A percentile compares a stretch with the other conserved stretches of the same genome.
These are phyloP conservation scores for Tolypocladium cylindrosporum DNA, from an alignment of 2,329 filamentous ascomycete species.

Conservation along the genomic window DNA sequence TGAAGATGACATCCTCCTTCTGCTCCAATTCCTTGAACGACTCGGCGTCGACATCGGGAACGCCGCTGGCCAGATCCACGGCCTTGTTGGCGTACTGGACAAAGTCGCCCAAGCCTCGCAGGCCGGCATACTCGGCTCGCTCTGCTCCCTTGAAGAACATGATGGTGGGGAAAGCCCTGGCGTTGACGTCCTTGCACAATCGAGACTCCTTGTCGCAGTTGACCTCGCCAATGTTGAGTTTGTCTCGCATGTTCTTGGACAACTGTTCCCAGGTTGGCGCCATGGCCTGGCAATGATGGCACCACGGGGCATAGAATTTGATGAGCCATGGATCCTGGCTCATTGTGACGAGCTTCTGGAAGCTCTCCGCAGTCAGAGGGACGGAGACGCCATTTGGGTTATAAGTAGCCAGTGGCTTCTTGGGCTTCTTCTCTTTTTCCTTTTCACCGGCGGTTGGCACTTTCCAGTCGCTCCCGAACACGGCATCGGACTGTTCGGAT, in stretches of 20 bases:
- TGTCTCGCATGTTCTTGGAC: slow-evolving; percentile 81
- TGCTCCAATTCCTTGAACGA: slow-evolving; percentile 76
- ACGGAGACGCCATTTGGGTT: slow-evolving; percentile 71
- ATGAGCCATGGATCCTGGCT: slow-evolving; percentile 93
- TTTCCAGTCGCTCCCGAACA: slow-evolving; percentile 18
- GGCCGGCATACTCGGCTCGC: slow-evolving; percentile 83
- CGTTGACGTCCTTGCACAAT: slow-evolving; percentile 83
- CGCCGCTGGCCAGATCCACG: slow-evolving; percentile 62
- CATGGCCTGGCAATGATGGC: slow-evolving; percentile 87
- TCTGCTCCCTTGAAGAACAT: slow-evolving; percentile 89
- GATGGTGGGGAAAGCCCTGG: slow-evolving; percentile 78
- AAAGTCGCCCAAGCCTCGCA: slow-evolving; percentile 86
- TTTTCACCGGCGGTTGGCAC: slow-evolving; percentile 18
- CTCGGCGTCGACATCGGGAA: slow-evolving; percentile 69
- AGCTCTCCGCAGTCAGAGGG: slow-evolving; percentile 70
- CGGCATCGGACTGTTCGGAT: slow-evolving; percentile 9
- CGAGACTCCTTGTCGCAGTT: slow-evolving; percentile 81
- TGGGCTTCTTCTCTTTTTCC: slow-evolving; percentile 27
- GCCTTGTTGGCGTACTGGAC: slow-evolving; percentile 81
- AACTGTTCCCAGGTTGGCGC: slow-evolving; percentile 84
- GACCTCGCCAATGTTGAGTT: slow-evolving; percentile 87
- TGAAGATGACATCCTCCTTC: slow-evolving; percentile 89
- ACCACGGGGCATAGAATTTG: slow-evolving; percentile 99
- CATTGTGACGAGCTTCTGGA: slow-evolving; percentile 75
- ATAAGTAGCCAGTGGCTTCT: slow-evolving; percentile 42